These are phyloP conservation scores for Spiraea crenata DNA, from an alignment of 331 rosid species.

Conservation along the genomic window DNA sequence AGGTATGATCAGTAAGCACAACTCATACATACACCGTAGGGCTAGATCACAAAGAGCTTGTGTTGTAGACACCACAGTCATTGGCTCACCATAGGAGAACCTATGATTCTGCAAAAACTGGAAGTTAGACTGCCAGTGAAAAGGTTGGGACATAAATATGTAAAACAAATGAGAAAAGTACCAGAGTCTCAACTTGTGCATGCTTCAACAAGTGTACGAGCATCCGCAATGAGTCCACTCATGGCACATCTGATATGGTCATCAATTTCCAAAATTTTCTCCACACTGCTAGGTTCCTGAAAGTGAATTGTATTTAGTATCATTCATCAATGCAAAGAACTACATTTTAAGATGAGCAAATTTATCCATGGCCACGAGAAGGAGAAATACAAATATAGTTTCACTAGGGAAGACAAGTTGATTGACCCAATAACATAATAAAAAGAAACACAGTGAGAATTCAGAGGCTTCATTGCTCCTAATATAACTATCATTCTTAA, in stretches of 20 bases:
- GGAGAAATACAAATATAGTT: not conserved
- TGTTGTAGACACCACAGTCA: conserved; percentile 96
- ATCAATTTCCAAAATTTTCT: conserved; percentile 97
- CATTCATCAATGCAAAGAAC: not conserved
- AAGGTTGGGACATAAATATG: not conserved
- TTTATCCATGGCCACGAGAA: not conserved
- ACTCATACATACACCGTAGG: no score
- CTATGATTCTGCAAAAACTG: conserved; percentile 73
- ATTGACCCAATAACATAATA: not conserved
- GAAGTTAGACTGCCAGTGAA: conserved; percentile 23
- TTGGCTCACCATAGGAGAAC: conserved; percentile 92
- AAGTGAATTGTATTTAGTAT: conserved; percentile 13
- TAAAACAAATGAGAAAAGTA: conserved; percentile 15
- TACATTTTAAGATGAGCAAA: conserved; percentile 10
- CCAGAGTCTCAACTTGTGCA: conserved; percentile 98
- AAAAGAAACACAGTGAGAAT: not conserved
- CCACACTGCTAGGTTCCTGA: conserved; percentile 99
- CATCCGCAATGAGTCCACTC: conserved; percentile 99
- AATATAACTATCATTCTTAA: not conserved
- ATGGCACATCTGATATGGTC: conserved; percentile 95
- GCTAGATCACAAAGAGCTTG: conserved; percentile 98
- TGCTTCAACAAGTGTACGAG: conserved; percentile 98
- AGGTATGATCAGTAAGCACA: no score
- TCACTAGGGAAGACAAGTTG: not conserved
- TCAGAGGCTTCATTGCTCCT: not conserved